A percentile compares a stretch with the other conserved stretches of the same genome.
These are phyloP conservation scores for Aspergillus felis DNA, from an alignment of 2,329 filamentous ascomycete genomes.

Conservation along the genomic window DNA sequence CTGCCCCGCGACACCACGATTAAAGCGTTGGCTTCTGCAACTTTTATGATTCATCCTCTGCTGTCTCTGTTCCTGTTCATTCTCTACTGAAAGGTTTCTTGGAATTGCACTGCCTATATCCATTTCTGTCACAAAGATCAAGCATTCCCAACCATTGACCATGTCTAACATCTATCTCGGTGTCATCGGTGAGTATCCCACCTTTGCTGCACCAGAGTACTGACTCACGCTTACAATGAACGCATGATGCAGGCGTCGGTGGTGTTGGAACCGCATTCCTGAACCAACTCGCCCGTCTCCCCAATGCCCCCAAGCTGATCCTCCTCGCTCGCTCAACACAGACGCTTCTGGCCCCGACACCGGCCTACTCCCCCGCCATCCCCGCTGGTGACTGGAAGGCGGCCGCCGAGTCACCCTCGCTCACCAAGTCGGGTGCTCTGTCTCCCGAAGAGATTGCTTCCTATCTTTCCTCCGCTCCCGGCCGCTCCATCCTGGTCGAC, in stretches of 20 bases:
- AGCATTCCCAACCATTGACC: constrained; percentile 5
- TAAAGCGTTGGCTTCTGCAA: neutral
- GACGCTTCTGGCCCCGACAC: constrained; percentile 70
- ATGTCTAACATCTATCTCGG: constrained; percentile 42
- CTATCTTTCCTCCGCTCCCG: constrained; percentile 73
- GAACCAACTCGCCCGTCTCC: constrained; percentile 68
- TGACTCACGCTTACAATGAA: neutral
- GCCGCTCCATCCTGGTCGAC: constrained; percentile 81
- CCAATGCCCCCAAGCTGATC: constrained; percentile 69
- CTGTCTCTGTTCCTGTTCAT: neutral
- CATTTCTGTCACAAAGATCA: neutral
- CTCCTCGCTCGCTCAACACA: constrained; percentile 84
- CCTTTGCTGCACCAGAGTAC: neutral
- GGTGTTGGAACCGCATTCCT: constrained; percentile 93
- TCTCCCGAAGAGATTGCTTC: constrained; percentile 67
- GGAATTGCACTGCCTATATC: neutral
- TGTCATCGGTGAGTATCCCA: constrained; percentile 34
- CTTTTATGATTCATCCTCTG: neutral
- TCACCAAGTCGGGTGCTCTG: constrained; percentile 48
- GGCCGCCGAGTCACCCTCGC: constrained; percentile 58
- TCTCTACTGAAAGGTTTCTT: neutral
- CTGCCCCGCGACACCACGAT: neutral
- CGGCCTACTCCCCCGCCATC: constrained; percentile 60
- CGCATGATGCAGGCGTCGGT: constrained; percentile 64
- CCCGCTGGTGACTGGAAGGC: constrained; percentile 55